Evolutionary conservation across 371 early-diverging fungal species (phyloP), one percentile per base, ranked within the genome.

Genomic region (Mucor saturninus): DNA sequence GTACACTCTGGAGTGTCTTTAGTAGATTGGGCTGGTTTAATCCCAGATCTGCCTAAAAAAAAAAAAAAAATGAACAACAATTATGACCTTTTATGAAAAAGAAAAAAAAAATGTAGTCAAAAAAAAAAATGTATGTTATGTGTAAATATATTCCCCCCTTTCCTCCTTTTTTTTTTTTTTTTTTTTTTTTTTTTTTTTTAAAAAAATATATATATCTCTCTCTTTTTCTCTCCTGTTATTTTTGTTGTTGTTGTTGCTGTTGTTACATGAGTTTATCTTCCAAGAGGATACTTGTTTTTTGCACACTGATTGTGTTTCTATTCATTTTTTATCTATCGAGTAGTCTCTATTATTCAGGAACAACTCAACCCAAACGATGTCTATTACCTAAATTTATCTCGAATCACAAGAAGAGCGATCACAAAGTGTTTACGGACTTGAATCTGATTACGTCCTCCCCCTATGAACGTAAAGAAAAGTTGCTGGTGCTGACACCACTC

Each of bases 401-500:
- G 21, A 21, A 46, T 5, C 3, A 4, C 26, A 4, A 21, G 21
- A 26, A 21, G n/a, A 51, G 14, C 6, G 15, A 37, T 8, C 56
- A 21, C 26, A 43, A 51, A n/a, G 11, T 57, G 15, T 58, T 64
- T 38, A 43, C 51, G 29, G 51, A 64, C 10, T 58, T 64, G 2
- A 64, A 64, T 21, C 32, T 37, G 28, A 26, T 64, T 4, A 51
- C 52, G 15, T 28, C 7, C 8, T 46, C 54, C 2, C 54, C 65
- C 10, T 45, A 46, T 7, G 32, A 38, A 38, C 52, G 53, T 3
- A 65, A 54, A 35, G 77, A 75, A 39, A 75, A 75, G 40, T 72
- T 81, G 5, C 66, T 86, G 40, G 85, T 86, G 7, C 61, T 86
- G 46, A 86, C 86, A 21, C 86, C 86, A 29, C 45, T 86, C 5